Evolutionary conservation across 139 green algal species (phyloP).

Genomic region (Coelastrella sp.): DNA sequence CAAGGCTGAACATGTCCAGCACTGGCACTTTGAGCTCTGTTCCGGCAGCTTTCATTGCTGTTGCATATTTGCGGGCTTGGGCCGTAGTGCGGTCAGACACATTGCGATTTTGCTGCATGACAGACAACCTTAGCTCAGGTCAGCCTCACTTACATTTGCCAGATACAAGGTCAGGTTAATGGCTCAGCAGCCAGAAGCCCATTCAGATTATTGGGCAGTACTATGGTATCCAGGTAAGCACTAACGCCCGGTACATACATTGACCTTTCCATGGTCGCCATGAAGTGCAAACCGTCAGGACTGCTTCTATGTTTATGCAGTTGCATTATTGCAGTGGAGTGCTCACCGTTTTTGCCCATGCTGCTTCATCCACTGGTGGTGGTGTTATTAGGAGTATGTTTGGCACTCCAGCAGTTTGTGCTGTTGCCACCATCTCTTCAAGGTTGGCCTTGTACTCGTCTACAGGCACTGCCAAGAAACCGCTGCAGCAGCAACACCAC

Average conservation of each 20-base stretch:
- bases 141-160: neutral
- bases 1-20: constrained; percentile 75
- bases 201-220: neutral
- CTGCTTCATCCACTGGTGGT: constrained; percentile 74
- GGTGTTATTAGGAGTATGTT: constrained; percentile 83
- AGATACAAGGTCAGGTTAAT: neutral
- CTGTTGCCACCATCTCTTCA: constrained; percentile 62
- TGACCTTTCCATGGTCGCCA: neutral
- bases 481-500: constrained; percentile 23
- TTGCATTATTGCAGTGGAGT: neutral
- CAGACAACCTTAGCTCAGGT: neutral
- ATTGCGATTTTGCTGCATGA: neutral
- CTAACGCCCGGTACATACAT: neutral
- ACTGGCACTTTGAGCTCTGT: constrained; percentile 61
- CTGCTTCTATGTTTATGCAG: neutral
- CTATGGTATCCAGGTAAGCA: neutral
- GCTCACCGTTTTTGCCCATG: constrained; percentile 54
- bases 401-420: constrained; percentile 46
- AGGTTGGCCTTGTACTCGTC: constrained; percentile 78
- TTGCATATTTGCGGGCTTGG: constrained; percentile 66
- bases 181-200: neutral
- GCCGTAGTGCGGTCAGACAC: constrained; percentile 58
- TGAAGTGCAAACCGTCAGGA: neutral
- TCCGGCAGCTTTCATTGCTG: constrained; percentile 57
- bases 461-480: constrained; percentile 88